A percentile compares a stretch with the other conserved stretches of the same genome.
Evolutionary conservation across 345 rosid genomes (phyloP).

Genomic region (Eucalyptus pauciflora): DNA sequence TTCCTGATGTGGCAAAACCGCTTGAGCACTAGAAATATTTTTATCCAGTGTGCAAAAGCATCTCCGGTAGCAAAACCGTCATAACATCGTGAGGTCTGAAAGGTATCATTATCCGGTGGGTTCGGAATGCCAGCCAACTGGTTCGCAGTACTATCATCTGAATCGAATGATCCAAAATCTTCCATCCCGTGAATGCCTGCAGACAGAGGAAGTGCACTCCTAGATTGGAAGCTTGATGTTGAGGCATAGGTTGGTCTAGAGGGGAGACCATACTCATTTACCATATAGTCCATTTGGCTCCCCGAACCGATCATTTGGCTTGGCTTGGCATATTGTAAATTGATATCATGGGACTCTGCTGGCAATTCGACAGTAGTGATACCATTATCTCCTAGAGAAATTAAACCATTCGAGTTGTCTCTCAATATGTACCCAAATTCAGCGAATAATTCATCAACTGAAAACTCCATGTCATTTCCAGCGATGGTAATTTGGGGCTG

Average conservation of each 20-base stretch:
- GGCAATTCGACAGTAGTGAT: neutral
- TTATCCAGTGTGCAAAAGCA: no score
- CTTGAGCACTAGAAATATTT: no score
- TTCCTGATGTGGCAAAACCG: neutral
- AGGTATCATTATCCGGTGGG: neutral
- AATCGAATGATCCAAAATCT: accelerated
- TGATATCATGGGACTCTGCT: neutral
- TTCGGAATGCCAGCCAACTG: accelerated
- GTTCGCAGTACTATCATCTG: neutral
- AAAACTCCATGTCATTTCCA: accelerated
- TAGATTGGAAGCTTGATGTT: neutral
- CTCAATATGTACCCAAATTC: no score
- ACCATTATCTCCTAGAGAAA: neutral
- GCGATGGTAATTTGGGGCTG: no score
- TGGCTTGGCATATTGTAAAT: neutral
- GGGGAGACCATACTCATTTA: neutral
- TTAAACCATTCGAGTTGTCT: neutral
- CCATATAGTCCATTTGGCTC: accelerated
- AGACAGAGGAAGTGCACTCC: neutral
- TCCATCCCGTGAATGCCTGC: neutral
- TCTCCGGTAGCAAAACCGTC: no score
- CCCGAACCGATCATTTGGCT: accelerated
- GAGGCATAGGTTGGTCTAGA: neutral
- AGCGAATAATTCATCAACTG: no score
- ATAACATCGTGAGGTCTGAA: neutral